Evolutionary conservation across 441 rosid genomes (phyloP), one percentile per base, ranked within the genome.

Genomic region (Mallotus japonicus): DNA sequence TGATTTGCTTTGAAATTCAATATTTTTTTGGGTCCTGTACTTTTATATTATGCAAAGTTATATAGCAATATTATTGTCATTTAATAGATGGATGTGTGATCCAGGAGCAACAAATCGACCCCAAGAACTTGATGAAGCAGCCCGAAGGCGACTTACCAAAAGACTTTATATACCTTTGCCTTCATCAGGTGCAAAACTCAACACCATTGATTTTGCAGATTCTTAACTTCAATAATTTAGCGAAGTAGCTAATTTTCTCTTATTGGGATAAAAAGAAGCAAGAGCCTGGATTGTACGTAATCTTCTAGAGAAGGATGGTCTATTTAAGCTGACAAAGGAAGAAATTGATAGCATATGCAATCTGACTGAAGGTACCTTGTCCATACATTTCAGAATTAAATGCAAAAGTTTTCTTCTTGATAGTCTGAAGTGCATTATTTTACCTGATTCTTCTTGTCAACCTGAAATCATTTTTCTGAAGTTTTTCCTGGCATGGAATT

Each of bases 61-160:
- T n/a, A 15, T 28, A 46, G 62, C 65, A 65, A 20, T 40, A 5
- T 55, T 15, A 19, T 57, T 47, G 65, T 32, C 6, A 37, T 61
- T 62, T 75, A 17, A 37, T 37, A 14, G 46, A 46, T 69, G 56
- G 37, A 44, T n/a, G 40, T 68, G 59, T 79, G 62, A 62, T 83
- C 20, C 83, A 95, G 97, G 99, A 76, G 99, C 99, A 67, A 93
- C 98, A 54, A 95, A 93, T 85, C 86, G 97, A 73, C 98, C 99
- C 68, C 99, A 93, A 79, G 99, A 93, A 83, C 96, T 95, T 24
- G 98, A 95, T 84, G 98, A 95, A 82, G 97, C 98, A 69, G 98
- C 98, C 53, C 78, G 98, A 77, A 92, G 97, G 77, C 86, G 97
- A 74, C 96, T 95, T 70, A 89, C 93, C 28, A 92, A 95, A 85